Evolutionary conservation across 345 rosid species (phyloP).

Genomic region (Gossypium rotundifolium): DNA sequence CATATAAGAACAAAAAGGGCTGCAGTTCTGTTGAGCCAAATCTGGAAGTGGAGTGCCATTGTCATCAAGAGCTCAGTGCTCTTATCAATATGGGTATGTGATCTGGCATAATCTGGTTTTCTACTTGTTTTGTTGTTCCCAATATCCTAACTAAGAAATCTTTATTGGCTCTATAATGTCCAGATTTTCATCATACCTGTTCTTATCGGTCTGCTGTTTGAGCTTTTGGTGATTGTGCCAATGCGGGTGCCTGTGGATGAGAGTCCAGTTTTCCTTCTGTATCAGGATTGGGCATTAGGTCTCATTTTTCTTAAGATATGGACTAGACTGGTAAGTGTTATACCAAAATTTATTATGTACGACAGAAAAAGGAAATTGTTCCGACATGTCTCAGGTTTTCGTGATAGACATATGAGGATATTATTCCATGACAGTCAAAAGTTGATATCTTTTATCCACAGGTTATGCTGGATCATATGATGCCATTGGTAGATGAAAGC

Average conservation of each 20-base stretch:
- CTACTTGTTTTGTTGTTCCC: background rate
- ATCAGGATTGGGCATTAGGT: slow-evolving; percentile 99
- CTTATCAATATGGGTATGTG: slow-evolving; percentile 84
- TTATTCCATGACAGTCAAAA: background rate
- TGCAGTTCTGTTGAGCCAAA: slow-evolving; percentile 55
- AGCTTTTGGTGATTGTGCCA: slow-evolving; percentile 96
- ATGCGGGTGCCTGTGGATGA: slow-evolving; percentile 99
- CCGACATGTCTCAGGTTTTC: background rate
- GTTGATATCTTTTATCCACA: slow-evolving; percentile 19
- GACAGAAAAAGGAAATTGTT: background rate
- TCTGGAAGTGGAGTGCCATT: slow-evolving; percentile 89
- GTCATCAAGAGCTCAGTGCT: slow-evolving; percentile 76
- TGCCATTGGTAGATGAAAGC: slow-evolving; percentile 88
- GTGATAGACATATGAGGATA: background rate
- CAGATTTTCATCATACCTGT: slow-evolving; percentile 96
- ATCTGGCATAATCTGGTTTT: slow-evolving; percentile 1
- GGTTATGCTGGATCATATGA: slow-evolving; percentile 99
- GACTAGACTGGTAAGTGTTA: slow-evolving; percentile 76
- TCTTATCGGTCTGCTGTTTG: slow-evolving; percentile 87
- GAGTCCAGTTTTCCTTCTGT: slow-evolving; percentile 96
- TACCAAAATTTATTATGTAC: background rate
- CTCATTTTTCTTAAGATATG: slow-evolving; percentile 96
- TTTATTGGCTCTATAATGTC: background rate
- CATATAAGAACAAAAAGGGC: slow-evolving; percentile 73
- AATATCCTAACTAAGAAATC: background rate